phyloP scores from a whole-genome alignment of 2,329 filamentous ascomycete genomes.

The Cadophora sp. region DNA sequence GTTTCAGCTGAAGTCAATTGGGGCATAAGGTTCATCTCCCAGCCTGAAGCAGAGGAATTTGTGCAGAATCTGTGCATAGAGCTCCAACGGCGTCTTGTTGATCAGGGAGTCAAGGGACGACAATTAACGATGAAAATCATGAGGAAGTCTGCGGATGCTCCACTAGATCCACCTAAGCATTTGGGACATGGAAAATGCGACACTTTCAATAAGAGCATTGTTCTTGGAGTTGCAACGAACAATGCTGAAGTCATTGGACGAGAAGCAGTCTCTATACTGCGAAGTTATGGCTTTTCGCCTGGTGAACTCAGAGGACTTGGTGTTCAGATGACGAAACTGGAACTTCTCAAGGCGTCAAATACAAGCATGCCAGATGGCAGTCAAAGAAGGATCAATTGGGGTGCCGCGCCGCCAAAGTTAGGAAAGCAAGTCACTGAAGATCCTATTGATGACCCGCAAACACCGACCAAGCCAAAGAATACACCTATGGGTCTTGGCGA shows the following conservation, averaged over 20 bases:
- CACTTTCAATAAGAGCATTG: slow-evolving; percentile 85
- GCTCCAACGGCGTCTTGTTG: slow-evolving; percentile 78
- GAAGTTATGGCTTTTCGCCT: slow-evolving; percentile 82
- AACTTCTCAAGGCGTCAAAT: slow-evolving; percentile 69
- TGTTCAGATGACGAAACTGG: slow-evolving; percentile 91
- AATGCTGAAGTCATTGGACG: slow-evolving; percentile 73
- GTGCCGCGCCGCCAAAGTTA: slow-evolving; percentile 49
- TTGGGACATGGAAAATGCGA: slow-evolving; percentile 96
- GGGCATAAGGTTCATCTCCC: slow-evolving; percentile 93
- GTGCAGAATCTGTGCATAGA: slow-evolving; percentile 85
- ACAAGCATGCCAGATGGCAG: slow-evolving; percentile 71
- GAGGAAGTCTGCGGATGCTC: slow-evolving; percentile 84
- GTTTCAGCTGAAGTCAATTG: slow-evolving; percentile 98
- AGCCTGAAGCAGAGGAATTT: slow-evolving; percentile 94
- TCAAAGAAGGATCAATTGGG: slow-evolving; percentile 81
- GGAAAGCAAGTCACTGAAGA: slow-evolving; percentile 48
- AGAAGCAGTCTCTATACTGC: slow-evolving; percentile 84
- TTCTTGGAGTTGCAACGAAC: slow-evolving; percentile 86
- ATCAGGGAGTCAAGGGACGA: slow-evolving; percentile 85
- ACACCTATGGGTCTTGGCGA: slow-evolving; percentile 33
- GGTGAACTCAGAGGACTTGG: slow-evolving; percentile 94
- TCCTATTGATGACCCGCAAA: slow-evolving; percentile 58
- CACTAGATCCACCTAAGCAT: slow-evolving; percentile 90
- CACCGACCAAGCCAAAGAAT: slow-evolving; percentile 45
- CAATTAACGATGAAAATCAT: slow-evolving; percentile 96